A percentile compares a stretch with the other conserved stretches of the same genome.
phyloP scores from a whole-genome alignment of 1,284 basidiomycete species.

The Sanghuangporus weigelae region DNA sequence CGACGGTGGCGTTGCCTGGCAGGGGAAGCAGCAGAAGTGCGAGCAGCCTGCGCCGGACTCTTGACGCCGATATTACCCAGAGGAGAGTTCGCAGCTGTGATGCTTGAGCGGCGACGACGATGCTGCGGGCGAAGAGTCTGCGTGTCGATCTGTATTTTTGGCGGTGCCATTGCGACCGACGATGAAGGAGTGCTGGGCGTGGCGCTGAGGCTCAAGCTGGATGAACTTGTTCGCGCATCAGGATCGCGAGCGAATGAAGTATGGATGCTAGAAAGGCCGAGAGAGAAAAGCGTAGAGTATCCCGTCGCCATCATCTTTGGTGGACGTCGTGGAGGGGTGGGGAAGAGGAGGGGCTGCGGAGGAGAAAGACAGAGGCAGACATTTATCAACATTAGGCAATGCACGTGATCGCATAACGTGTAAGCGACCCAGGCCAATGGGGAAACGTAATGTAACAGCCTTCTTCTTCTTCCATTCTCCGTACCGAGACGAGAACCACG shows the following conservation, averaged over 20 bases:
- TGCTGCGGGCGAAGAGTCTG: conserved; percentile 24
- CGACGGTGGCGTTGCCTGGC: conserved; percentile 19
- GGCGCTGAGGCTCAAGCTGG: neutral
- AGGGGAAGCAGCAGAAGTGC: conserved; percentile 36
- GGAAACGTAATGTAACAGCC: neutral
- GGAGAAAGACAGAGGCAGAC: neutral
- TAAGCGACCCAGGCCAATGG: neutral
- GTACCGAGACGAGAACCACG: neutral
- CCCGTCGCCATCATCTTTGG: conserved; percentile 12
- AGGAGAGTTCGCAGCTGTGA: conserved; percentile 34
- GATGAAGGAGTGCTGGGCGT: conserved; percentile 9
- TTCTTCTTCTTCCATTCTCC: neutral
- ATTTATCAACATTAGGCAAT: neutral
- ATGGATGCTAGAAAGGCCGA: conserved; percentile 15
- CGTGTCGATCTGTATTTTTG: conserved; percentile 17
- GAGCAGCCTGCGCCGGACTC: conserved; percentile 37
- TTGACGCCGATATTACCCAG: conserved; percentile 46
- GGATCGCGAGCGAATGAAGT: conserved; percentile 8
- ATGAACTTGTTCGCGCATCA: neutral
- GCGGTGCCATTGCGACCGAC: neutral
- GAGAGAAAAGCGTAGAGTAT: conserved; percentile 15
- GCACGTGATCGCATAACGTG: neutral
- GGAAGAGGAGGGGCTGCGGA: neutral
- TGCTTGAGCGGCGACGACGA: conserved; percentile 52
- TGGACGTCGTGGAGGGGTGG: neutral